Conservation (phyloP, 2,329 filamentous ascomycete species). For the Phoma herbarum region DNA sequence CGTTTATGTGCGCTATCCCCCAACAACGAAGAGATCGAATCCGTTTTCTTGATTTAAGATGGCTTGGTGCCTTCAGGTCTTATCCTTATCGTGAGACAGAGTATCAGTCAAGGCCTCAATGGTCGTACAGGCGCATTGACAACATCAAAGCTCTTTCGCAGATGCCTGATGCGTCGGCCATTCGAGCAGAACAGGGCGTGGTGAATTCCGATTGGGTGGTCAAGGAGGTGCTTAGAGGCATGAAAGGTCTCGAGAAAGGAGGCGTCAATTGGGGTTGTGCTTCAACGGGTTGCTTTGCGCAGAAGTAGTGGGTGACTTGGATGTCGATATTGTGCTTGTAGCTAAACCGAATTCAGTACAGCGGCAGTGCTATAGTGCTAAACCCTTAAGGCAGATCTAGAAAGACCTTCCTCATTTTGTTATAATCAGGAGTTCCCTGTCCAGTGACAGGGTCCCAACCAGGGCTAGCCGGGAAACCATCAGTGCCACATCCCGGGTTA, state of each 20-base stretch:
- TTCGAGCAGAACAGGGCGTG: neutral
- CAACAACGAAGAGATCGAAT: neutral
- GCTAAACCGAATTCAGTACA: neutral
- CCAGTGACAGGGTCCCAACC: conserved; percentile 45
- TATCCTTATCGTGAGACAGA: neutral
- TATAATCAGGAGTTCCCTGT: conserved; percentile 26
- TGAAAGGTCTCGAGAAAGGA: conserved; percentile 6
- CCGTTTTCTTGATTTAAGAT: neutral
- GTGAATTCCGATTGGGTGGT: neutral
- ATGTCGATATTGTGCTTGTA: neutral
- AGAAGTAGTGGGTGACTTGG: neutral
- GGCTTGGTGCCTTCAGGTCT: neutral
- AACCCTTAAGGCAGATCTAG: conserved; percentile 13
- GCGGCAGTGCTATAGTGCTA: neutral
- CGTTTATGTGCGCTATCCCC: neutral
- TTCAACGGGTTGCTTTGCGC: conserved; percentile 11
- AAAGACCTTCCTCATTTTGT: conserved; percentile 30
- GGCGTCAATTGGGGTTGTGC: neutral
- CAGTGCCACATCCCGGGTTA: conserved; percentile 45
- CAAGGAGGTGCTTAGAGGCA: neutral
- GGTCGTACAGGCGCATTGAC: conserved; percentile 12
- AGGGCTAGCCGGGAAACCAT: conserved; percentile 35
- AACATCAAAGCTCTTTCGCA: conserved; percentile 3
- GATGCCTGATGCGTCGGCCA: neutral
- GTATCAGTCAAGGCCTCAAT: neutral